Conservation (phyloP, 202 grass and related monocot species). For the Carex arenaria region DNA sequence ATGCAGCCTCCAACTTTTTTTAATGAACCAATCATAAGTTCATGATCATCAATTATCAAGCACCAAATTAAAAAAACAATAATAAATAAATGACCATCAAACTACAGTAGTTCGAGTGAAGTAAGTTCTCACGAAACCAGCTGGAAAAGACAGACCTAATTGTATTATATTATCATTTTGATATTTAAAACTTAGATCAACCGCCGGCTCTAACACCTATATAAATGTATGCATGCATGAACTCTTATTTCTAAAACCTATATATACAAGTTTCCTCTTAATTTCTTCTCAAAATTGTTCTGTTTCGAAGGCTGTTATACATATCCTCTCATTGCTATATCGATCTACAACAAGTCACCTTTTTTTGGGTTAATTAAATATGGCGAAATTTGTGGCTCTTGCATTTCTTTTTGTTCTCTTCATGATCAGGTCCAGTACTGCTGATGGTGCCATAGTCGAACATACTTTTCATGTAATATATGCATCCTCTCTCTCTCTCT, state of each 20-base stretch:
- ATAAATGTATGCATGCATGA: conserved; percentile 7
- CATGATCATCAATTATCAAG: background rate
- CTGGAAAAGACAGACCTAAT: background rate
- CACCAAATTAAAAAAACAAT: too few relatives aligned
- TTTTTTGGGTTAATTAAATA: background rate
- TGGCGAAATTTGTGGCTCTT: conserved; percentile 20
- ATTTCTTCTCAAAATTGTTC: background rate
- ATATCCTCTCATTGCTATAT: background rate
- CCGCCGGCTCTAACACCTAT: background rate
- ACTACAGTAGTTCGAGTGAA: background rate
- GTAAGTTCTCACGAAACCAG: conserved; percentile 4
- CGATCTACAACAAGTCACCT: background rate
- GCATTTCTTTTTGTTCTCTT: conserved; percentile 19
- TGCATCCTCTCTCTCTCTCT: background rate
- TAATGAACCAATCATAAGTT: background rate
- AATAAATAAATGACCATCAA: background rate
- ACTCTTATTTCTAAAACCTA: background rate
- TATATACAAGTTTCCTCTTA: background rate
- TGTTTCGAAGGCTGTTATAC: background rate
- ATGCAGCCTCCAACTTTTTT: background rate
- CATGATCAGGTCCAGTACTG: conserved; percentile 14
- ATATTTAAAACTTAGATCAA: background rate
- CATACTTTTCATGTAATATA: conserved; percentile 59
- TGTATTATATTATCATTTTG: background rate
- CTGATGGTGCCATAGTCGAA: conserved; percentile 39